Conservation (phyloP, 2,329 filamentous ascomycete genomes). For the Ophiostoma populinum region DNA sequence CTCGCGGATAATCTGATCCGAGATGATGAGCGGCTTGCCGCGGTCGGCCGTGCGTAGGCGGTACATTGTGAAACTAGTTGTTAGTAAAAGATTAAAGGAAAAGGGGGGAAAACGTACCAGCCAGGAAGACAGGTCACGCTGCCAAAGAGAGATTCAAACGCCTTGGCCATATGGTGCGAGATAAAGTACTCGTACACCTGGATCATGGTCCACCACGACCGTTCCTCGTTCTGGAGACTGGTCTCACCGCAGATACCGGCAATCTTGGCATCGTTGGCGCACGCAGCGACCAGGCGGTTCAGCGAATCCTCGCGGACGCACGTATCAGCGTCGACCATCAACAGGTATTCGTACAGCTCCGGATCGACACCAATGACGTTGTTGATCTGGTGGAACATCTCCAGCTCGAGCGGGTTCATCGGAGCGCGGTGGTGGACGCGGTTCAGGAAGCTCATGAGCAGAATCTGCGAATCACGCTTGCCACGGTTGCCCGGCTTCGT, state of each 20-base stretch:
- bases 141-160: conserved; percentile 93
- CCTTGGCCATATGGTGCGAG: conserved; percentile 89
- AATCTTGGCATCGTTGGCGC: conserved; percentile 87
- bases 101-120: conserved; percentile 53
- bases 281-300: conserved; percentile 81
- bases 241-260: conserved; percentile 96
- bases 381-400: conserved; percentile 99
- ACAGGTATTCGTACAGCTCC: conserved; percentile 87
- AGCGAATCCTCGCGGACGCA: conserved; percentile 82
- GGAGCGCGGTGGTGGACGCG: conserved; percentile 84
- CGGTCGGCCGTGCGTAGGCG: conserved; percentile 85
- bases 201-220: conserved; percentile 98
- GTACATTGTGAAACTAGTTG: conserved; percentile 88
- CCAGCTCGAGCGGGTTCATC: conserved; percentile 90
- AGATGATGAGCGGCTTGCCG: conserved; percentile 85
- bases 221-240: conserved; percentile 84
- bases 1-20: conserved; percentile 71
- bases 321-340: conserved; percentile 97
- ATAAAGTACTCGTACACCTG: conserved; percentile 99
- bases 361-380: conserved; percentile 98
- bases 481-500: conserved; percentile 93
- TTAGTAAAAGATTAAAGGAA: neutral
- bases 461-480: conserved; percentile 93
- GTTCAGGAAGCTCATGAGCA: conserved; percentile 95
- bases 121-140: conserved; percentile 97